phyloP scores from a whole-genome alignment of 257 asterid genomes.

The Solanum sitiens region DNA sequence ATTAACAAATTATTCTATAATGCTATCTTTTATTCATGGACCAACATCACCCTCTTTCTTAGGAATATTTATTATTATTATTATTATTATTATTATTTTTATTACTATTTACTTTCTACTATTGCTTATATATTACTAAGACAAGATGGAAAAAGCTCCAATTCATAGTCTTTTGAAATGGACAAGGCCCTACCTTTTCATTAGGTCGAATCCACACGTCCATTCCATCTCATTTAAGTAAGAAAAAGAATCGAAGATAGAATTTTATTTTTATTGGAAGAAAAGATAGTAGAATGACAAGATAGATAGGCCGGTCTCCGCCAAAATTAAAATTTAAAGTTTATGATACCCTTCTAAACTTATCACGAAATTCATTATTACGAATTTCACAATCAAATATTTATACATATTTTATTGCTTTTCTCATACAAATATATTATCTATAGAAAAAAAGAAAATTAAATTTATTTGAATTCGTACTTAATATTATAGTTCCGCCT shows the following conservation, averaged over 20 bases:
- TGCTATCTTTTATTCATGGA: neutral
- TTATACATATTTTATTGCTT: neutral
- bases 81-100: neutral
- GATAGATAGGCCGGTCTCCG: neutral
- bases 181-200: constrained; percentile 5
- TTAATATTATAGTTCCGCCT: neutral
- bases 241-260: neutral
- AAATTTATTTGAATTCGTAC: neutral
- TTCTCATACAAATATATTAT: neutral
- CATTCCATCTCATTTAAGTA: neutral
- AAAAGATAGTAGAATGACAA: neutral
- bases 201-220: neutral
- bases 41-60: neutral
- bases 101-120: neutral
- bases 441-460: neutral
- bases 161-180: neutral
- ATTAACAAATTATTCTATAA: constrained; percentile 14
- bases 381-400: neutral
- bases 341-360: neutral
- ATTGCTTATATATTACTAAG: neutral
- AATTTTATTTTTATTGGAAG: neutral
- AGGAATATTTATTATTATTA: neutral
- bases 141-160: constrained; percentile 1
- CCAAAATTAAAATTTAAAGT: neutral
- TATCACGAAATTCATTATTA: neutral